These are phyloP conservation scores for Ceratobasidium sp. DNA, from an alignment of 1,284 basidiomycete species.

Conservation along the genomic window DNA sequence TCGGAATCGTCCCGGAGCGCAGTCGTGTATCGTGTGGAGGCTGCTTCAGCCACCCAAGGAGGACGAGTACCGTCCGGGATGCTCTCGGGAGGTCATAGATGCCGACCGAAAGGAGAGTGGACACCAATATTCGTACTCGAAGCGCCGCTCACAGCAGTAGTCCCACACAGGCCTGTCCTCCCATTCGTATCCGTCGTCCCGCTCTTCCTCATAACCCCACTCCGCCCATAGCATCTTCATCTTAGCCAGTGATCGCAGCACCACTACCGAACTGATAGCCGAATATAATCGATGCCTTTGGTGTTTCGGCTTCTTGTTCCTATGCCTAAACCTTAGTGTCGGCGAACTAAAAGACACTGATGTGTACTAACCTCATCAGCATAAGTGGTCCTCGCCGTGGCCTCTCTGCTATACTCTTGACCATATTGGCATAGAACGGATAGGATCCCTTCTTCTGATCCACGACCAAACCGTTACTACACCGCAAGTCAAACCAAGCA, in stretches of 20 bases:
- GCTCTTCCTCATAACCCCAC: slow-evolving; percentile 16
- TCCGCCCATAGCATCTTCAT: slow-evolving; percentile 60
- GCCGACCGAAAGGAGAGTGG: slow-evolving; percentile 36
- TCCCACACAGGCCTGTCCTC: slow-evolving; percentile 38
- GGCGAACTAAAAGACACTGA: neutral
- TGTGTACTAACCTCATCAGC: slow-evolving; percentile 76
- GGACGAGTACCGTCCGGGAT: slow-evolving; percentile 36
- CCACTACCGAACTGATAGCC: slow-evolving; percentile 72
- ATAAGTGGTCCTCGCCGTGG: slow-evolving; percentile 76
- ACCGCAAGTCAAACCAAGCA: neutral
- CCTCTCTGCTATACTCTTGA: slow-evolving; percentile 80
- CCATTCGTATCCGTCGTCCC: slow-evolving; percentile 15
- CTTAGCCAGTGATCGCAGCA: slow-evolving; percentile 58
- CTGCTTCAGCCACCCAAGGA: slow-evolving; percentile 54
- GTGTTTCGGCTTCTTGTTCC: slow-evolving; percentile 73
- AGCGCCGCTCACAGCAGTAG: slow-evolving; percentile 17
- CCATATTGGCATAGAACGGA: slow-evolving; percentile 85
- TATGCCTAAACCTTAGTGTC: slow-evolving; percentile 53
- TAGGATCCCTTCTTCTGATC: slow-evolving; percentile 86
- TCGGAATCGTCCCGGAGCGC: slow-evolving; percentile 51
- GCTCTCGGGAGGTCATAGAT: slow-evolving; percentile 36
- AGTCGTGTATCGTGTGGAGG: slow-evolving; percentile 55
- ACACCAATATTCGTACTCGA: slow-evolving; percentile 16
- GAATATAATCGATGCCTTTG: slow-evolving; percentile 71
- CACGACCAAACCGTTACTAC: slow-evolving; percentile 86